Evolutionary conservation across 257 asterid genomes (phyloP), one percentile per base, ranked within the genome.

Genomic region (Gentiana macrophylla): DNA sequence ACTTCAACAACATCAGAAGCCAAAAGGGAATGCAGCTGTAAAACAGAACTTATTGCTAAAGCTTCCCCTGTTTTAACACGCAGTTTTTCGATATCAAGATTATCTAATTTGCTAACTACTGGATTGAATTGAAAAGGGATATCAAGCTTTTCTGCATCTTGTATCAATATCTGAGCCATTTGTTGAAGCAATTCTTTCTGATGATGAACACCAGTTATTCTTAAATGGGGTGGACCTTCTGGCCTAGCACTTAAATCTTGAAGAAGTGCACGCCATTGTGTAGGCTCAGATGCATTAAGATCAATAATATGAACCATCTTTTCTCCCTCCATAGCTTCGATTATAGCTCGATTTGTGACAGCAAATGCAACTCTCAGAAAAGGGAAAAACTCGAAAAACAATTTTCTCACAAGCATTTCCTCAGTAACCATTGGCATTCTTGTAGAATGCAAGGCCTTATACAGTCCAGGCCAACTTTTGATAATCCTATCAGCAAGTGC

Each of bases 261-360:
- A n/a, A 90, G 89, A 50, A 90, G 77, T 0, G 94, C 93, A 7
- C 94, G 83, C 98, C 94, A 84, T 61, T 87, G 98, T 0, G 81
- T 58, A 0, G 98, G 94, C 52, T 86, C 98, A 0, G 73, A 36
- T 2, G 88, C 86, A 44, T 80, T 79, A 13, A 90, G 75, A 70
- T 90, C 98, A 15, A 90, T 65, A 7, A 90, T 84, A 62, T 90
- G 98, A 66, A 90, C 98, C 84, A 90, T 74, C 64, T 79, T 90
- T 46, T 90, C 98, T 0, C 98, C 98, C 72, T 86, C 98, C 98
- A 86, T 85, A 3, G 96, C 88, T 64, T 86, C 95, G n/a, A 90
- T 64, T 7, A 90, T 84, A 2, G 96, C 88, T 67, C 86, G 97
- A 65, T 89, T 89, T 32, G 78, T 68, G 41, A 89, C 76, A 61